Percentiles rank a stretch among this genome's conserved stretches.
Conservation (phyloP, 331 rosid genomes). For the Spiraea crenata region DNA sequence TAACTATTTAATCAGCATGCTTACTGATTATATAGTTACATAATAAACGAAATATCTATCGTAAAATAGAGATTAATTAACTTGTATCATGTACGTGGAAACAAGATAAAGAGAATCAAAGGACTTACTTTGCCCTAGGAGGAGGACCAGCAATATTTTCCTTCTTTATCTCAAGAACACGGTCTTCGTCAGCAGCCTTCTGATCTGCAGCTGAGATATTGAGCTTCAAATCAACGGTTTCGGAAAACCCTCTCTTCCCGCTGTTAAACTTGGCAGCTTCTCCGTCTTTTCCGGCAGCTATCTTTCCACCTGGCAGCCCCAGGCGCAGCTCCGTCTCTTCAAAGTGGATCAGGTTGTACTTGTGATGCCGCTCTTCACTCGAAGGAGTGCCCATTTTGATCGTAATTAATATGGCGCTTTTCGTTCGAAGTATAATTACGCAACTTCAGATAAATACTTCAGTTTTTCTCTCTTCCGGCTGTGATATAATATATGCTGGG, state of each 20-base stretch:
- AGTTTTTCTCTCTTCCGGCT: not conserved
- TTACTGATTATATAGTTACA: too few relatives aligned
- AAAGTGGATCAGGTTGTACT: slow-evolving; percentile 53
- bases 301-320: slow-evolving; percentile 63
- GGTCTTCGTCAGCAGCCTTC: not conserved
- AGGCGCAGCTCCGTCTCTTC: slow-evolving; percentile 86
- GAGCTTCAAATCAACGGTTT: slow-evolving; percentile 86
- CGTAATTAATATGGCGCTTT: too few relatives aligned
- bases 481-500: not conserved
- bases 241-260: slow-evolving; percentile 74
- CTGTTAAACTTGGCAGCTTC: slow-evolving; percentile 16
- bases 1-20: too few relatives aligned
- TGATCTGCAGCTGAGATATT: slow-evolving; percentile 55
- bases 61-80: too few relatives aligned
- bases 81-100: slow-evolving; percentile 46
- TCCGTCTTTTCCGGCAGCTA: not conserved
- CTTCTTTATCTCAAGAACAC: slow-evolving; percentile 20
- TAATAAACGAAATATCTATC: too few relatives aligned
- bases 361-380: not conserved
- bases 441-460: not conserved
- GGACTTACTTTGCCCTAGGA: slow-evolving; percentile 36
- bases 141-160: slow-evolving; percentile 12
- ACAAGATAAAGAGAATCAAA: slow-evolving; percentile 61
- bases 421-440: too few relatives aligned
- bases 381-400: not conserved